Percentiles rank a stretch among this genome's conserved stretches.
Conservation (phyloP, 805 yeast genomes). For the Ascoidea tarda region DNA sequence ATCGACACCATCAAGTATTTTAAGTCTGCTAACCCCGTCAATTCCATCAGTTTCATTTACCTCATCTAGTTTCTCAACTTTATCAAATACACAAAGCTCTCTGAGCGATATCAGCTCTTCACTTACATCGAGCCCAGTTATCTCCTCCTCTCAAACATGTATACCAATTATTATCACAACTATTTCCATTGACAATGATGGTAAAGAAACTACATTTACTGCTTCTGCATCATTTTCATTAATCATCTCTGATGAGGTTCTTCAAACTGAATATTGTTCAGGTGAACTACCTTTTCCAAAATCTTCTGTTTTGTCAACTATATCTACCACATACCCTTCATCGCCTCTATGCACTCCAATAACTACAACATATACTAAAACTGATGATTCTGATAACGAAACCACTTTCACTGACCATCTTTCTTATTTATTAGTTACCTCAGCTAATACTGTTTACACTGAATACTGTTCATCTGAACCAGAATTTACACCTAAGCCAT, state of each 20-base stretch:
- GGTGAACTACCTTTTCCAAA: background rate
- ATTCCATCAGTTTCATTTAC: no score
- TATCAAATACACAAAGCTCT: no score
- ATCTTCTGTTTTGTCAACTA: background rate
- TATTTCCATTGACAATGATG: background rate
- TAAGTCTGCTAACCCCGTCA: no score
- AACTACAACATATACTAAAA: background rate
- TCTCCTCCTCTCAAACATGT: background rate
- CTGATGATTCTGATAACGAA: background rate
- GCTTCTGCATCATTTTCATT: background rate
- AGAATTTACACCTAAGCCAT: background rate
- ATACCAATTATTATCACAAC: background rate
- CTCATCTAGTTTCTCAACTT: no score
- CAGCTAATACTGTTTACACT: background rate
- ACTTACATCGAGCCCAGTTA: background rate
- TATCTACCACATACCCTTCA: background rate
- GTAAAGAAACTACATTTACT: background rate
- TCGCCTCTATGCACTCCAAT: background rate
- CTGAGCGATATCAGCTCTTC: no score
- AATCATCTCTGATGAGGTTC: background rate
- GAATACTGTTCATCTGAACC: background rate
- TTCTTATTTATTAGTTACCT: background rate
- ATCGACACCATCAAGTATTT: no score
- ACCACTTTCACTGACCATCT: background rate
- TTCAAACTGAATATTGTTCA: background rate